These are phyloP conservation scores for Puya raimondii DNA, from an alignment of 176 grass and related monocot genomes.

Conservation along the genomic window DNA sequence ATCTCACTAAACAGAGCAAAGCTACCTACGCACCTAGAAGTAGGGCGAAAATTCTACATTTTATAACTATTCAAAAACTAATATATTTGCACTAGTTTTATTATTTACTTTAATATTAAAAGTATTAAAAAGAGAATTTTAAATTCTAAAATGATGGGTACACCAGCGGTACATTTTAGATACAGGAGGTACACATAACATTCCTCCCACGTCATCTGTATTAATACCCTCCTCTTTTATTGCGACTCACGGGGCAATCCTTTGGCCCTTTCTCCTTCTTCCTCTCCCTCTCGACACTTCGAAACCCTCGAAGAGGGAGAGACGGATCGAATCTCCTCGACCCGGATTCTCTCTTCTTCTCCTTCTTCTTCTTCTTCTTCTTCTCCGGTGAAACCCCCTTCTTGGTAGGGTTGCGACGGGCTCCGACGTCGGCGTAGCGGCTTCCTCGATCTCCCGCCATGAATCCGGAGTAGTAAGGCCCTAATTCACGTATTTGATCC, in stretches of 20 bases:
- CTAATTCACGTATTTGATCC: neutral
- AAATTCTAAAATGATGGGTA: too few species aligned
- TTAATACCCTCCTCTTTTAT: neutral
- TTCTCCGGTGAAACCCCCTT: neutral
- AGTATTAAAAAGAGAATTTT: too few species aligned
- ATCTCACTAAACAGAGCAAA: too few species aligned
- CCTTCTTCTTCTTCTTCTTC: neutral
- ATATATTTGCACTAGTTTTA: too few species aligned
- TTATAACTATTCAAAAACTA: too few species aligned
- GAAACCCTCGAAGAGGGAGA: neutral
- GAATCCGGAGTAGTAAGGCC: conserved; percentile 28
- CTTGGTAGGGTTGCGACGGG: neutral
- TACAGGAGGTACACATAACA: too few species aligned
- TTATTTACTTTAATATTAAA: too few species aligned
- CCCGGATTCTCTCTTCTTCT: too few species aligned
- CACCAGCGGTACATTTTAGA: too few species aligned
- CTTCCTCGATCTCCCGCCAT: neutral
- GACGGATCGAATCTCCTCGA: neutral
- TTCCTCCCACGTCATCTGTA: neutral
- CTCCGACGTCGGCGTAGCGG: neutral
- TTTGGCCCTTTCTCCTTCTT: neutral
- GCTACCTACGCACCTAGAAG: too few species aligned
- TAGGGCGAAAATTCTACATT: too few species aligned
- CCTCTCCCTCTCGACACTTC: neutral
- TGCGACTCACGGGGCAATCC: neutral